Conservation (phyloP, 495 filamentous ascomycete genomes). For the Tuber brumale region DNA sequence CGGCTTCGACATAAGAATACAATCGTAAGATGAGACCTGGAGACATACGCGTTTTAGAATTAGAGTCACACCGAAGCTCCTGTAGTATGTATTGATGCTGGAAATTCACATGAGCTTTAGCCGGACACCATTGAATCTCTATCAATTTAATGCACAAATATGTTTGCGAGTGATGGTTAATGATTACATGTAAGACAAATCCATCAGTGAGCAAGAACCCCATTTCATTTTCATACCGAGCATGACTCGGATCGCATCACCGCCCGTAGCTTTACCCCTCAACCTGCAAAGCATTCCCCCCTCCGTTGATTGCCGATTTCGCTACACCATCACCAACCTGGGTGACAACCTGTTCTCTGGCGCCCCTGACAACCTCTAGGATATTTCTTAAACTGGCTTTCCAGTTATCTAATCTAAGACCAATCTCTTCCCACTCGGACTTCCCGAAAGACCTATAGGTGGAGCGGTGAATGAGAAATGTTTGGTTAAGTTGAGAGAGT, state of each 20-base stretch:
- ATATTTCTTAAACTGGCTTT: conserved; percentile 68
- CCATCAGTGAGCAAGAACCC: background rate
- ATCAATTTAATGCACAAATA: background rate
- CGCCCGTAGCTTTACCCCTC: conserved; percentile 16
- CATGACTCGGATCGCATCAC: background rate
- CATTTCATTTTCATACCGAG: background rate
- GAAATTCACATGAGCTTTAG: background rate
- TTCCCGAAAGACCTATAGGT: conserved; percentile 94
- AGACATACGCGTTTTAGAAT: background rate
- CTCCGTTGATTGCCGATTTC: conserved; percentile 10
- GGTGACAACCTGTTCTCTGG: conserved; percentile 53
- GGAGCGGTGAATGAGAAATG: conserved; percentile 88
- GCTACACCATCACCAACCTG: conserved; percentile 23
- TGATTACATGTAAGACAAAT: background rate
- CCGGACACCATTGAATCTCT: background rate
- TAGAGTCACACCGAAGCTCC: background rate
- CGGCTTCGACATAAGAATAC: background rate
- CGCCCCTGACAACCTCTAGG: conserved; percentile 63
- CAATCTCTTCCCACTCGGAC: conserved; percentile 96
- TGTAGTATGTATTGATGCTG: background rate
- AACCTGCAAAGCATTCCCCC: conserved; percentile 26
- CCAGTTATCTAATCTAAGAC: conserved; percentile 82
- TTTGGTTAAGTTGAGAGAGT: conserved; percentile 78
- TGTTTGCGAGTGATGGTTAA: background rate
- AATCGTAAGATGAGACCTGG: background rate